phyloP scores from a whole-genome alignment of 371 early-diverging fungal genomes.

The Apophysomyces variabilis region DNA sequence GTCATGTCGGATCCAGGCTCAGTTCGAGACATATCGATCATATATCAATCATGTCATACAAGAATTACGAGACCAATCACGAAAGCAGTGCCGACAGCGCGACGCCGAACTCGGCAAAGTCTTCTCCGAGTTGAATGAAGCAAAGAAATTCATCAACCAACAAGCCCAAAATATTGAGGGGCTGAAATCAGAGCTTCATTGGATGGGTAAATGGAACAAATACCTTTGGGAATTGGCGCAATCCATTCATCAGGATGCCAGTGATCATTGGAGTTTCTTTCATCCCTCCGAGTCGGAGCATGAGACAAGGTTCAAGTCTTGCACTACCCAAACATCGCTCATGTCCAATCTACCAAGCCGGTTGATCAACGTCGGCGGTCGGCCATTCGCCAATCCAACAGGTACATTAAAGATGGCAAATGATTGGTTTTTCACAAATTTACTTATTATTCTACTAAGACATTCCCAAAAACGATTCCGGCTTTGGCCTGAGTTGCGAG shows the following conservation, averaged over 20 bases:
- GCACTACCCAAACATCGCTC: constrained; percentile 2
- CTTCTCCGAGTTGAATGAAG: constrained; percentile 34
- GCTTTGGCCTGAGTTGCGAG: constrained; percentile 3
- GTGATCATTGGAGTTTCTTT: constrained; percentile 4
- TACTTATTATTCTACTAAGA: background rate
- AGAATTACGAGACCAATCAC: constrained; percentile 22
- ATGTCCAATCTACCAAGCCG: constrained; percentile 7
- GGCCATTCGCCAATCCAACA: background rate
- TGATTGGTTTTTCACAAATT: background rate
- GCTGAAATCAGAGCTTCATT: constrained; percentile 40
- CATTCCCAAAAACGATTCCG: background rate
- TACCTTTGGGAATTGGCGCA: constrained; percentile 23
- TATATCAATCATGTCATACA: constrained; percentile 26
- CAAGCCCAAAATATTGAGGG: constrained; percentile 39
- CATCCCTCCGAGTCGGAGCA: constrained; percentile 8
- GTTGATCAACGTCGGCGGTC: background rate
- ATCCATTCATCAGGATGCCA: constrained; percentile 20
- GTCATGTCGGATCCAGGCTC: constrained; percentile 14
- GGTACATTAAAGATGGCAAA: background rate
- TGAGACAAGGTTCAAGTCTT: constrained; percentile 1
- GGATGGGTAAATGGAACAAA: constrained; percentile 38
- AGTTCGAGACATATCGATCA: constrained; percentile 27
- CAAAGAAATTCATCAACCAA: constrained; percentile 44
- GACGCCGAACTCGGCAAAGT: constrained; percentile 24
- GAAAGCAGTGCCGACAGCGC: constrained; percentile 21